Evolutionary conservation across 164 flowering plant species (phyloP).

Genomic region (Saururus chinensis): DNA sequence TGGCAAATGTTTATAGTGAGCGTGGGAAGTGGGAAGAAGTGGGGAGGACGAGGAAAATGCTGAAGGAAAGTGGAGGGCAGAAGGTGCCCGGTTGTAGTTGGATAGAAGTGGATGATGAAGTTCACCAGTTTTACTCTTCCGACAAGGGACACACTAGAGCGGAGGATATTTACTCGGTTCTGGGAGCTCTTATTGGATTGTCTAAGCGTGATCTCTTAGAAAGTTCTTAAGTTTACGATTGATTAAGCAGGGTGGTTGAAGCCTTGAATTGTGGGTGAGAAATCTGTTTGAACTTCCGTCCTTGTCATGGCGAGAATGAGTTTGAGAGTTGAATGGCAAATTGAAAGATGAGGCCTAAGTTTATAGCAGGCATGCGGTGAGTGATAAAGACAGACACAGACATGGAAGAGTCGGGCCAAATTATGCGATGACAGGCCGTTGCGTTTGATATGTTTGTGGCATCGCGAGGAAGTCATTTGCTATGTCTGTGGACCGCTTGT

Average conservation of each 20-base stretch:
- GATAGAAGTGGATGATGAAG: conserved; percentile 53
- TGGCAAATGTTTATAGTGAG: conserved; percentile 59
- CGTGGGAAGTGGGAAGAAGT: conserved; percentile 64
- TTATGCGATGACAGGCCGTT: too few relatives aligned
- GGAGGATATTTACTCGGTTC: conserved; percentile 31
- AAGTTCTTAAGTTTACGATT: background rate
- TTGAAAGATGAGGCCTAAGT: too few relatives aligned
- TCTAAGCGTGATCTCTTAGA: background rate
- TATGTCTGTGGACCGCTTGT: too few relatives aligned
- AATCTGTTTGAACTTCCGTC: background rate
- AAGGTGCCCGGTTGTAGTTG: conserved; percentile 78
- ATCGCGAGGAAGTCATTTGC: too few relatives aligned
- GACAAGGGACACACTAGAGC: conserved; percentile 38
- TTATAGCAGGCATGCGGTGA: too few relatives aligned
- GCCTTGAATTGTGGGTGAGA: background rate
- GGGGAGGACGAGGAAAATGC: conserved; percentile 29
- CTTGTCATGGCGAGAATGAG: too few relatives aligned
- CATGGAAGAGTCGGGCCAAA: too few relatives aligned
- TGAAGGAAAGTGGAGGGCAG: conserved; percentile 31
- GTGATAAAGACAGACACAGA: too few relatives aligned
- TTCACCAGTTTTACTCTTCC: conserved; percentile 51
- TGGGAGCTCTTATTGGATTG: conserved; percentile 16
- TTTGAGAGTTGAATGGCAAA: too few relatives aligned
- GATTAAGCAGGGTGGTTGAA: background rate
- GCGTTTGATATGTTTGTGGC: too few relatives aligned